phyloP scores from a whole-genome alignment of 1,139 yeast genomes.

The Yamadazyma taylorii region DNA sequence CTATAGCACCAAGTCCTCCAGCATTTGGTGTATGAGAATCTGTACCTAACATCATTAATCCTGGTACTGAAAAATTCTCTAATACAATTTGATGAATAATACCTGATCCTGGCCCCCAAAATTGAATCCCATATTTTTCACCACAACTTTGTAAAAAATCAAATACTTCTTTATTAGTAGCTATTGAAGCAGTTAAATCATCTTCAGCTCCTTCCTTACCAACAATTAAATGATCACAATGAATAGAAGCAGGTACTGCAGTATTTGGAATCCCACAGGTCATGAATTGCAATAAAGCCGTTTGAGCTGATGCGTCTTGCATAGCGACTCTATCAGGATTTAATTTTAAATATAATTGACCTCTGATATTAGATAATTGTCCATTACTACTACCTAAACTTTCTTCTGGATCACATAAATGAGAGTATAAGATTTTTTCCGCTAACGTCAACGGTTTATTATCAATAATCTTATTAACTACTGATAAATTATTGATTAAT shows the following conservation, averaged over 20 bases:
- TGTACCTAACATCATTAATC: slow-evolving; percentile 93
- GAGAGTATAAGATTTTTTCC: slow-evolving; percentile 91
- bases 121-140: slow-evolving; percentile 89
- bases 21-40: slow-evolving; percentile 98
- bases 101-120: slow-evolving; percentile 99
- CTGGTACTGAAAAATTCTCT: slow-evolving; percentile 94
- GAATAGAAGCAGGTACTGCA: slow-evolving; percentile 92
- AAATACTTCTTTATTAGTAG: slow-evolving; percentile 89
- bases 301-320: slow-evolving; percentile 99
- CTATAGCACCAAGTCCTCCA: slow-evolving; percentile 95
- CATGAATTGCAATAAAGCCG: slow-evolving; percentile 95
- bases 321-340: slow-evolving; percentile 98
- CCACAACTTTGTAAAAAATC: slow-evolving; percentile 91
- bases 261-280: slow-evolving; percentile 87
- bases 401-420: slow-evolving; percentile 83
- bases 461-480: slow-evolving; percentile 63
- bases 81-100: slow-evolving; percentile 95
- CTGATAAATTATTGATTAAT: slow-evolving; percentile 59
- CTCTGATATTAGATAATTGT: slow-evolving; percentile 63
- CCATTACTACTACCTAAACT: slow-evolving; percentile 52
- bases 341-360: slow-evolving; percentile 80
- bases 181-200: slow-evolving; percentile 74
- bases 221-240: slow-evolving; percentile 95
- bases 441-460: slow-evolving; percentile 85
- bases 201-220: slow-evolving; percentile 88